A percentile compares a stretch with the other conserved stretches of the same genome.
Evolutionary conservation across 345 rosid genomes (phyloP).

Genomic region (Salix brachista): DNA sequence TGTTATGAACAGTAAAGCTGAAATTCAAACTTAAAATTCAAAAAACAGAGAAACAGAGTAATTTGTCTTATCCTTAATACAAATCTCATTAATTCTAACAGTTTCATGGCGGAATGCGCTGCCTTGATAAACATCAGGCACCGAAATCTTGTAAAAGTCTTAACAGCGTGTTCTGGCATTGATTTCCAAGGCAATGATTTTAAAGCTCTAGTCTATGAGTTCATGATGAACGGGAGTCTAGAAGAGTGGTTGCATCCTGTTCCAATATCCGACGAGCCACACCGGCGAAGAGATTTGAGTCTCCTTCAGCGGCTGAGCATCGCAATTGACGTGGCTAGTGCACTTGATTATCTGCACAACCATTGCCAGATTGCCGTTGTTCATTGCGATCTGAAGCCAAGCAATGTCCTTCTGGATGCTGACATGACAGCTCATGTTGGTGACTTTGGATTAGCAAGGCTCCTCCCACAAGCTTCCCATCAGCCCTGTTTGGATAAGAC

Average conservation of each 20-base stretch:
- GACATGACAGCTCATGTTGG: neutral
- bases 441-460: conserved; percentile 2
- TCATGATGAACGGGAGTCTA: conserved; percentile 3
- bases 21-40: too few species aligned
- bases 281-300: neutral
- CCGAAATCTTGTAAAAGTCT: neutral
- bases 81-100: neutral
- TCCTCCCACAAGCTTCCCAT: neutral
- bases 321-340: neutral
- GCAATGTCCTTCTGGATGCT: neutral
- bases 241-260: neutral
- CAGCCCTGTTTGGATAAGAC: neutral
- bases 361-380: neutral
- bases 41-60: too few species aligned
- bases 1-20: too few species aligned
- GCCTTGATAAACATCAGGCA: neutral
- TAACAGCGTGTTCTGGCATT: conserved; percentile 1
- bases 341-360: neutral
- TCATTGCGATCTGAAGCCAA: neutral
- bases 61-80: too few species aligned
- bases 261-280: too few species aligned
- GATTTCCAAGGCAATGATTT: conserved; percentile 1
- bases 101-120: conserved; percentile 6
- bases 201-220: conserved; percentile 6
- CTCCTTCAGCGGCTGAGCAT: neutral